Conservation (phyloP, 345 rosid species). For the Syzygium oleosum region DNA sequence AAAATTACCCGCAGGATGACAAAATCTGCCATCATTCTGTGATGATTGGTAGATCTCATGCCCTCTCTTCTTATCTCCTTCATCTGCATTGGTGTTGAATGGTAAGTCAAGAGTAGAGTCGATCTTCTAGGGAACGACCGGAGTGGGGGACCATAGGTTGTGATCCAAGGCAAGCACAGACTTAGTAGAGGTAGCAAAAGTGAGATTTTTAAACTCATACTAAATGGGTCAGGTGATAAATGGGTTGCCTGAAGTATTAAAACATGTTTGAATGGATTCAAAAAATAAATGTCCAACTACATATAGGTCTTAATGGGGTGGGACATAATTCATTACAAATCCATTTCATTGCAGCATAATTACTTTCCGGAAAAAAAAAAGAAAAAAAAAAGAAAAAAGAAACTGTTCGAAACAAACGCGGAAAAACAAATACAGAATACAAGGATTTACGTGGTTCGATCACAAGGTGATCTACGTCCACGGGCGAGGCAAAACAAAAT, state of each 20-base stretch:
- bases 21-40: slow-evolving; percentile 28
- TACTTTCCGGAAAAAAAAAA: not conserved
- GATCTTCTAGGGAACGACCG: not conserved
- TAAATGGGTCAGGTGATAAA: not conserved
- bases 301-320: not conserved
- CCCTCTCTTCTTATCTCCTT: not conserved
- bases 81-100: not conserved
- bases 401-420: too few relatives aligned
- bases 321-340: not conserved
- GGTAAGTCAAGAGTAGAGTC: not conserved
- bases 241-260: not conserved
- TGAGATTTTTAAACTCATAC: not conserved
- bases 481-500: too few relatives aligned
- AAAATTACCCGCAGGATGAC: slow-evolving; percentile 15
- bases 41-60: slow-evolving; percentile 33
- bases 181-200: not conserved
- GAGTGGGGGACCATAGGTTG: not conserved
- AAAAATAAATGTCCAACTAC: not conserved
- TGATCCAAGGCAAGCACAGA: not conserved
- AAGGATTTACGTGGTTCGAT: too few relatives aligned
- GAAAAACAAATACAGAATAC: too few relatives aligned
- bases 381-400: rapidly evolving
- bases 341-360: not conserved
- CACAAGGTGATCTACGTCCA: too few relatives aligned
- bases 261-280: not conserved